Evolutionary conservation across 768 basidiomycete genomes (phyloP), one percentile per base, ranked within the genome.

Genomic region (Tulasnella calospora): DNA sequence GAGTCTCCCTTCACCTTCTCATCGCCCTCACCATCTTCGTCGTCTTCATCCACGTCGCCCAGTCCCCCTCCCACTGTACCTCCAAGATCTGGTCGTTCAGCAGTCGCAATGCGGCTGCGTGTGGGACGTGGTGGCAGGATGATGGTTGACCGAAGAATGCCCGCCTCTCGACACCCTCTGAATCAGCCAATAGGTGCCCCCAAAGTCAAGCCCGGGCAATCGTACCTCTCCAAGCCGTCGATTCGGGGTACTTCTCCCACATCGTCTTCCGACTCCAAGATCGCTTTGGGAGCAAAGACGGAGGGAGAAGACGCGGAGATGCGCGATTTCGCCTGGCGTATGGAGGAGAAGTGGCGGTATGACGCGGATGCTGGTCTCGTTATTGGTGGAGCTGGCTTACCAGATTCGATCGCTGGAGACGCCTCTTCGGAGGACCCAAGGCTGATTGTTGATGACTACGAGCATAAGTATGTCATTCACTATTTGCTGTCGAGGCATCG

Each of bases 41-140:
- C 35, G 44, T 79, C 80, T 78, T 40, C 84, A 84, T 21, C 80
- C 81, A 61, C 78, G 85, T 46, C 79, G 86, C 36, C 81, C 85
- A 69, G 81, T 84, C 69, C n/a, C 69, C 40, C 76, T 36, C 82
- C 85, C 79, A 19, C 81, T 80, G 38, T 86, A 83, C 6, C 80
- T 84, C 10, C 21, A 46, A 35, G 38, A 33, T 27, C n/a, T 41
- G 79, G 30, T 33, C 77, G 77, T 15, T 71, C 55, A 12, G 55
- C 71, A 5, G 38, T 73, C 30, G 82, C 86, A 12, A 85, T 95
- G 77, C 92, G 96, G 79, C 82, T 92, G 71, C 92, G 97, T 12
- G 84, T 88, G 78, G 95, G 95, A 0, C 93, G 97, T 76, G 94
- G 93, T 44, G 96, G 96, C 4, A 89, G 94, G 38, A 83, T 91